phyloP scores from a whole-genome alignment of 2,329 filamentous ascomycete genomes.

The Stachybotrys chlorohalonatus region DNA sequence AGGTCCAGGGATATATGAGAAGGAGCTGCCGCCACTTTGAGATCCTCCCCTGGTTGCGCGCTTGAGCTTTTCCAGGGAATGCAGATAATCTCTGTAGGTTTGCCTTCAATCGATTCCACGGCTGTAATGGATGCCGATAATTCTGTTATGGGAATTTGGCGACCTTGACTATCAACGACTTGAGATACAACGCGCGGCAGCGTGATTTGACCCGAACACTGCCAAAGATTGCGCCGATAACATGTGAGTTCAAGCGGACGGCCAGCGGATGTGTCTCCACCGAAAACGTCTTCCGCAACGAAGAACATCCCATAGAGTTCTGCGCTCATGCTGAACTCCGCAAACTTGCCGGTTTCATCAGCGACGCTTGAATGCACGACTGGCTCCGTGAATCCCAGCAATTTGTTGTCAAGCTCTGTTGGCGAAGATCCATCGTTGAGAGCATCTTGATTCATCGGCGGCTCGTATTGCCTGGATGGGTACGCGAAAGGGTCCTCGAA shows the following conservation, averaged over 20 bases:
- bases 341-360: conserved; percentile 55
- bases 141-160: conserved; percentile 67
- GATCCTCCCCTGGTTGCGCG: conserved; percentile 41
- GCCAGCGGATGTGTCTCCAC: conserved; percentile 40
- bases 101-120: conserved; percentile 86
- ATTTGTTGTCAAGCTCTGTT: conserved; percentile 56
- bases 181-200: conserved; percentile 65
- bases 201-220: conserved; percentile 81
- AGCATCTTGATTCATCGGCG: conserved; percentile 31
- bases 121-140: conserved; percentile 76
- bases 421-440: conserved; percentile 39
- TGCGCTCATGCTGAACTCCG: conserved; percentile 58
- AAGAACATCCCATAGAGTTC: conserved; percentile 87
- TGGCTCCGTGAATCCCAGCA: conserved; percentile 64
- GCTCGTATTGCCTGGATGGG: conserved; percentile 38
- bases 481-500: conserved; percentile 60
- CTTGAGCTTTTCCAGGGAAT: conserved; percentile 87
- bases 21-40: conserved; percentile 40
- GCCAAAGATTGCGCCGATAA: conserved; percentile 90
- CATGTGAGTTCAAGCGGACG: conserved; percentile 78
- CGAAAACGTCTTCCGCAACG: conserved; percentile 72
- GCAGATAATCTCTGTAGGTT: conserved; percentile 86
- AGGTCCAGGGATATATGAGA: conserved; percentile 47
- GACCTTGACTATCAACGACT: conserved; percentile 64
- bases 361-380: conserved; percentile 51